A percentile compares a stretch with the other conserved stretches of the same genome.
These are phyloP conservation scores for Glaciozyma antarctica DNA, from an alignment of 768 basidiomycete genomes.

Conservation along the genomic window DNA sequence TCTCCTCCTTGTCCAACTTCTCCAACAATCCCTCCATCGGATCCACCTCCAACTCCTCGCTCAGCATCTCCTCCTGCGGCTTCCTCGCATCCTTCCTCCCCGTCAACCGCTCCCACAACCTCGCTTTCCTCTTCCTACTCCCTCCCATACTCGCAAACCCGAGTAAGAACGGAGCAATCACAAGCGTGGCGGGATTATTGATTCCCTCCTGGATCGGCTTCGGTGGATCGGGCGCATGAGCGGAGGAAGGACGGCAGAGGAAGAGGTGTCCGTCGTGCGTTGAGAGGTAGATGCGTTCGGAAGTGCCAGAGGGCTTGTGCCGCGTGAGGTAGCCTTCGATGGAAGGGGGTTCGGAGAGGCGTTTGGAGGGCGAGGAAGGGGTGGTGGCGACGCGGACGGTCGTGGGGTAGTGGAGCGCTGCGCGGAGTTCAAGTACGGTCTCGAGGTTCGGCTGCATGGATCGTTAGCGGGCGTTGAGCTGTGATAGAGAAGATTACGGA, in stretches of 20 bases:
- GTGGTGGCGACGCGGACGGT: constrained; percentile 35
- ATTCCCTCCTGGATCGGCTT: constrained; percentile 37
- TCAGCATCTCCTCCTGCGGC: neutral
- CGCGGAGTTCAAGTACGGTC: constrained; percentile 57
- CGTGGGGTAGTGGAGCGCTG: constrained; percentile 58
- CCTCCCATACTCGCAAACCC: constrained; percentile 14
- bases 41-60: neutral
- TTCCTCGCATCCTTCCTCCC: constrained; percentile 18
- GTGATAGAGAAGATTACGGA: neutral
- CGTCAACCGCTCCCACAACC: neutral
- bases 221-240: constrained; percentile 59
- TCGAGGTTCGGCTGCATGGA: neutral
- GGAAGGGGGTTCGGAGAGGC: constrained; percentile 62
- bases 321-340: constrained; percentile 74
- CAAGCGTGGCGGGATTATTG: constrained; percentile 29
- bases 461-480: neutral
- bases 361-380: constrained; percentile 42
- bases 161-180: constrained; percentile 17
- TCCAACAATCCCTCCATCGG: constrained; percentile 28
- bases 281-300: constrained; percentile 52
- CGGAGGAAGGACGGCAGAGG: constrained; percentile 46
- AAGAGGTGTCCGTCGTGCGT: constrained; percentile 68
- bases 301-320: constrained; percentile 52
- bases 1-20: constrained; percentile 35
- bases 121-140: constrained; percentile 13